These are phyloP conservation scores for Astragalus membranaceus DNA, from an alignment of 306 rosid species.

Conservation along the genomic window DNA sequence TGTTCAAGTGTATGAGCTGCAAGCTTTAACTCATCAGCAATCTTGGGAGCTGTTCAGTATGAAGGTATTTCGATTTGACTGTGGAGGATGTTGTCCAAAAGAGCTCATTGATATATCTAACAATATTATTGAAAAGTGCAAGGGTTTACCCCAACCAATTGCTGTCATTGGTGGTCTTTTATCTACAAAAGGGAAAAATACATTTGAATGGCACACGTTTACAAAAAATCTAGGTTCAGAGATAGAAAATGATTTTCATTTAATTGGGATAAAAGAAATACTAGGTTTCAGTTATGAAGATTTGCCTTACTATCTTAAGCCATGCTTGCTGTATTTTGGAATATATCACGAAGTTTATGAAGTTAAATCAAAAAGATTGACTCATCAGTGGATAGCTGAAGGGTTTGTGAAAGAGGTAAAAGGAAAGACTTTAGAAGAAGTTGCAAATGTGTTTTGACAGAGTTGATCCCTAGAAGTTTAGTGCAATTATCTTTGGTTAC, in stretches of 20 bases:
- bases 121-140: background rate
- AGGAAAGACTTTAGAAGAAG: background rate
- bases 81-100: background rate
- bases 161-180: background rate
- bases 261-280: too few species aligned
- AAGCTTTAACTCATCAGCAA: background rate
- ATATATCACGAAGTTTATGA: background rate
- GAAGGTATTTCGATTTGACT: background rate
- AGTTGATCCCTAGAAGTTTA: background rate
- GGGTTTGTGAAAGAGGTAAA: background rate
- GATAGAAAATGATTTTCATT: too few species aligned
- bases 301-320: background rate
- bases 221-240: background rate
- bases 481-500: background rate
- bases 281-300: too few species aligned
- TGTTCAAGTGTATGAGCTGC: background rate
- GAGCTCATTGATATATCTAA: background rate
- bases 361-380: background rate
- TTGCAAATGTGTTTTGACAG: background rate
- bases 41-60: background rate
- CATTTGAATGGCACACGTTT: background rate
- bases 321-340: constrained; percentile 16
- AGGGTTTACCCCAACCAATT: background rate
- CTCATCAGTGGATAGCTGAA: constrained; percentile 1
- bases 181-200: background rate